Conservation (phyloP, 495 filamentous ascomycete genomes). For the Annulohypoxylon moriforme region DNA sequence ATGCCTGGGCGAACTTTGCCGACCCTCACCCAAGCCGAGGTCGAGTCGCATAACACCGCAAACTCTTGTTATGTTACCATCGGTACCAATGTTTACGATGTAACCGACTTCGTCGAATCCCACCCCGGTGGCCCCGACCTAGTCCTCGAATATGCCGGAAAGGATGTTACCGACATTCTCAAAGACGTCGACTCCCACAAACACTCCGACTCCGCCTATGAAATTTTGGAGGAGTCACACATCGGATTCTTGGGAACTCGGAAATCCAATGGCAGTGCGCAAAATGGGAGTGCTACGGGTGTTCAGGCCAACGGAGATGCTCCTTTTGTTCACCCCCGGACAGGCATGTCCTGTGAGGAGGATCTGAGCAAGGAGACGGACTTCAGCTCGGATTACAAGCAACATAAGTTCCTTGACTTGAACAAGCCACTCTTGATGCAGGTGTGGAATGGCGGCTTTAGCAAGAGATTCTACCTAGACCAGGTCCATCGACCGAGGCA, state of each 20-base stretch:
- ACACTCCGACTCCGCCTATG: conserved; percentile 92
- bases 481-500: conserved; percentile 96
- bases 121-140: conserved; percentile 93
- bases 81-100: conserved; percentile 91
- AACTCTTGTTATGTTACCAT: conserved; percentile 95
- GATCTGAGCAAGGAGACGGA: conserved; percentile 91
- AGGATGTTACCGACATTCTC: conserved; percentile 86
- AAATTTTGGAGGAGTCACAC: conserved; percentile 82
- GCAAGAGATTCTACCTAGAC: conserved; percentile 92
- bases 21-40: conserved; percentile 79
- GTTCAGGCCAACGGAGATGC: conserved; percentile 51
- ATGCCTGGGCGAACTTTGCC: conserved; percentile 73
- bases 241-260: conserved; percentile 77
- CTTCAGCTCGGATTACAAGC: conserved; percentile 75
- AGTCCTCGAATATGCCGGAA: conserved; percentile 89
- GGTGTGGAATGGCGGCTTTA: conserved; percentile 88
- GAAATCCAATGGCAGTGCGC: conserved; percentile 49
- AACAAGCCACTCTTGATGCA: conserved; percentile 86
- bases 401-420: conserved; percentile 93
- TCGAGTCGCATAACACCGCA: conserved; percentile 79
- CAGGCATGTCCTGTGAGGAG: conserved; percentile 86
- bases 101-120: conserved; percentile 86
- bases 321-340: conserved; percentile 69
- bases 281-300: conserved; percentile 32
- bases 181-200: conserved; percentile 83